Base-by-base conservation (phyloP, 2,329 filamentous ascomycete species). In the Diaporthe helianthi region DNA sequence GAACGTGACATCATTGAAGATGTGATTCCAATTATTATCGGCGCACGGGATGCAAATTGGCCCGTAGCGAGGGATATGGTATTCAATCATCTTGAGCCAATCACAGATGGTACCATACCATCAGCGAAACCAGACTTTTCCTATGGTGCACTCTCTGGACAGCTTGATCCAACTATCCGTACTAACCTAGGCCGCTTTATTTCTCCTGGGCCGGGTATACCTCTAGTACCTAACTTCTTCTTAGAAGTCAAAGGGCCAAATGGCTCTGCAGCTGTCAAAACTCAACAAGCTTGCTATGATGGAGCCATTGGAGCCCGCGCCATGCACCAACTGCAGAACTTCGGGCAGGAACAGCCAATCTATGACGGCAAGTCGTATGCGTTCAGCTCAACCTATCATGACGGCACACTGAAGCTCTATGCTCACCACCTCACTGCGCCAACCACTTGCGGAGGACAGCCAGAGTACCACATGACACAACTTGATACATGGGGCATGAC, bases 401-500 rank as follows among this genome's bases (percentile, higher is more conserved):
- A 68, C 65, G 26, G 51, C 2, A 19, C 2, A 15, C 79, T 84
- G 15, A 72, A 76, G 71, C 70, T 83, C 58, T 83, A 79, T 69
- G 76, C 80, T 63, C 78, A 79, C 72, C 77, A 83, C 71, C 22
- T 75, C 63, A 79, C 76, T n/a, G 74, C 75, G 58, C 78, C 80
- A 58, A 73, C 67, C 15, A 73, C 24, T 22, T 69, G 75, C 60
- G 76, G 72, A 71, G 76, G 71, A 73, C 78, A 60, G 61, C 78
- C 78, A 6, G 77, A 78, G 74, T 84, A 83, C 74, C 76, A 83
- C 63, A 84, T 83, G 79, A 81, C 78, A 15, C 72, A 78, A 17
- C 44, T 47, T n/a, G 17, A 13, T 4, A 41, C 38, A 13, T 41
- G 3, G 8, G 38, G 31, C 9, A 4, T 33, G 31, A 33, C 31